Conservation (phyloP, 768 basidiomycete species). For the Lactifluus volemus region DNA sequence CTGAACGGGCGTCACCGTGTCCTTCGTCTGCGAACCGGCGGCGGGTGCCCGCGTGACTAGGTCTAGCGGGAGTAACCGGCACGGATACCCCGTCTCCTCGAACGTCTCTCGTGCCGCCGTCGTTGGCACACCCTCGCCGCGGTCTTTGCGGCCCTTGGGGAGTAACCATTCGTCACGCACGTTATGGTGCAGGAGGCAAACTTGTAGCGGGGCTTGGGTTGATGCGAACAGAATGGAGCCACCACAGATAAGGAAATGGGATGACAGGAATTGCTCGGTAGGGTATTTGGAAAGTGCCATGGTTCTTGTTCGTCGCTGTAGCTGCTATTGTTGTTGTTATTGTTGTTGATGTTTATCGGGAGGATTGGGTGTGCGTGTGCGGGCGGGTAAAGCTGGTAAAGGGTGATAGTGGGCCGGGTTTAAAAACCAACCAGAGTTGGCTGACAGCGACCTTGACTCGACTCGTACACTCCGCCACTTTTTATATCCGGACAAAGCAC, state of each 20-base stretch:
- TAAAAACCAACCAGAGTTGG: no score
- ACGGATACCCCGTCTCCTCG: constrained; percentile 57
- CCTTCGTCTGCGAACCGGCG: constrained; percentile 33
- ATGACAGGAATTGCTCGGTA: constrained; percentile 6
- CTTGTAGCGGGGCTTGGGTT: constrained; percentile 17
- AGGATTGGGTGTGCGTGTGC: background rate
- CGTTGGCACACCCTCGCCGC: constrained; percentile 40
- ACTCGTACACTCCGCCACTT: no score
- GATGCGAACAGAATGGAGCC: constrained; percentile 25
- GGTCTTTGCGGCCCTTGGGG: constrained; percentile 57
- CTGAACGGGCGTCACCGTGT: constrained; percentile 22
- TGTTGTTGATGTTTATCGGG: background rate
- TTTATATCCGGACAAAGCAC: no score
- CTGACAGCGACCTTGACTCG: no score
- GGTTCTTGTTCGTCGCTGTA: background rate
- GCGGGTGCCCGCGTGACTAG: constrained; percentile 50
- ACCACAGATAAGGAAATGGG: constrained; percentile 25
- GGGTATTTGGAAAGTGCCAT: constrained; percentile 6
- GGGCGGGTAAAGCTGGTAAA: no score
- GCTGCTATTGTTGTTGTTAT: no score
- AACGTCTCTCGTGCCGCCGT: constrained; percentile 54
- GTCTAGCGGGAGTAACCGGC: constrained; percentile 38
- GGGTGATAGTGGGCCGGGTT: no score
- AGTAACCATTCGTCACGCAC: constrained; percentile 33
- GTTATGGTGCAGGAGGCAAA: constrained; percentile 27